Conservation (phyloP, 768 basidiomycete species). For the Lentinus tigrinus region DNA sequence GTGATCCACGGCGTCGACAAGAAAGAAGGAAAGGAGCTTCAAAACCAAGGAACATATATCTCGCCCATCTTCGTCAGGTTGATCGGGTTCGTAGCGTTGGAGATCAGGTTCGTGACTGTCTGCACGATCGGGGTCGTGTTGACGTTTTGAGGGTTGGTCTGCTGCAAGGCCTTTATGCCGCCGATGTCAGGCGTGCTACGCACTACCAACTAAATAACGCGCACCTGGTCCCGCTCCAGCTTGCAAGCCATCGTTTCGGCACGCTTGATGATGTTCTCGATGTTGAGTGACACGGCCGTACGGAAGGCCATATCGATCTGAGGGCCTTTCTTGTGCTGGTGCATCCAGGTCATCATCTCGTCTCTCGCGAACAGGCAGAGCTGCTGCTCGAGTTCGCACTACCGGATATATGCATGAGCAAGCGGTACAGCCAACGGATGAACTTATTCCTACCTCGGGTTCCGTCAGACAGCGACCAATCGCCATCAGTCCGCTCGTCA, state of each 20-base stretch:
- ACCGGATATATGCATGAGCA: not conserved
- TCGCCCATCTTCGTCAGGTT: conserved; percentile 86
- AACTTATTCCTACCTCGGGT: not conserved
- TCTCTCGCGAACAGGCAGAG: conserved; percentile 90
- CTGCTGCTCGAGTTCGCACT: conserved; percentile 93
- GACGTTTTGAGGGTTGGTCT: conserved; percentile 30
- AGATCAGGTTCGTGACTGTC: conserved; percentile 80
- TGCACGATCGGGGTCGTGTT: conserved; percentile 64
- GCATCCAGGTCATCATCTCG: conserved; percentile 81
- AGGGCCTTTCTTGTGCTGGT: conserved; percentile 45
- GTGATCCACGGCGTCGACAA: not conserved
- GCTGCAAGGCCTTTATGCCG: conserved; percentile 27
- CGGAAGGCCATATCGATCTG: conserved; percentile 60
- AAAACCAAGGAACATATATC: conserved; percentile 86
- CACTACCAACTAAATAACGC: not conserved
- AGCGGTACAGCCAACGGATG: not conserved
- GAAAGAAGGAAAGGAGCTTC: not conserved
- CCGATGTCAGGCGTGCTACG: not conserved
- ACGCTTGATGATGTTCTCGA: conserved; percentile 73
- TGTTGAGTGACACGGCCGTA: conserved; percentile 50
- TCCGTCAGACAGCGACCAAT: conserved; percentile 78
- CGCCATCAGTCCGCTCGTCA: conserved; percentile 85
- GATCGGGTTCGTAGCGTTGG: conserved; percentile 81
- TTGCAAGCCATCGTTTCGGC: conserved; percentile 87
- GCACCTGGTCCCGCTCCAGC: conserved; percentile 79